phyloP scores from a whole-genome alignment of 2,329 filamentous ascomycete species.

The Thermomyces lanuginosus region DNA sequence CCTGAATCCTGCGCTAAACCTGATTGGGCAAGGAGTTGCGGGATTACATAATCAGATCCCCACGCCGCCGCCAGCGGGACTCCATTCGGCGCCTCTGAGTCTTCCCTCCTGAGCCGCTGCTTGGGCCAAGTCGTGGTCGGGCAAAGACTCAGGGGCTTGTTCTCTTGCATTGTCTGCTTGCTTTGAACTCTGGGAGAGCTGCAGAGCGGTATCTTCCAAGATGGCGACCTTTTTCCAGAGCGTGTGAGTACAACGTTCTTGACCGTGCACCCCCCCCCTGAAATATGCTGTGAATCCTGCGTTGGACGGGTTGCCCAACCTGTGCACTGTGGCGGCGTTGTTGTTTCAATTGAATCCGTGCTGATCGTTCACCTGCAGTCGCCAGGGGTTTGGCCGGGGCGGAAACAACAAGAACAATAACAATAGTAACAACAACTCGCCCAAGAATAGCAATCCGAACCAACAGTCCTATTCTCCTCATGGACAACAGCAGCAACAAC shows the following conservation, averaged over 20 bases:
- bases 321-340: constrained; percentile 4
- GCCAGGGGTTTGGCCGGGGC: constrained; percentile 34
- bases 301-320: neutral
- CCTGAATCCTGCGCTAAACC: too few relatives aligned
- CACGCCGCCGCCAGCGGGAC: too few relatives aligned
- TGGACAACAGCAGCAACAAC: too few relatives aligned
- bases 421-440: constrained; percentile 20
- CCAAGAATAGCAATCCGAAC: constrained; percentile 24
- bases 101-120: constrained; percentile 2
- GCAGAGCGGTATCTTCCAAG: constrained; percentile 8
- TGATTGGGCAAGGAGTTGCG: too few relatives aligned
- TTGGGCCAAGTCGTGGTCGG: too few relatives aligned
- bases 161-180: neutral
- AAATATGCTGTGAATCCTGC: constrained; percentile 4
- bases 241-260: constrained; percentile 25
- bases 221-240: constrained; percentile 36
- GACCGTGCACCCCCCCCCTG: constrained; percentile 4
- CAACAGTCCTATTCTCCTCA: too few relatives aligned
- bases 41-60: too few relatives aligned
- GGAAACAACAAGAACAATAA: constrained; percentile 30
- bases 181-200: constrained; percentile 2
- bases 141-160: too few relatives aligned
- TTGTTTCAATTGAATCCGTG: constrained; percentile 5
- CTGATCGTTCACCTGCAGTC: constrained; percentile 15
- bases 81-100: too few relatives aligned